Evolutionary conservation across 2,329 filamentous ascomycete genomes (phyloP).

Genomic region (Xylariales sp.): DNA sequence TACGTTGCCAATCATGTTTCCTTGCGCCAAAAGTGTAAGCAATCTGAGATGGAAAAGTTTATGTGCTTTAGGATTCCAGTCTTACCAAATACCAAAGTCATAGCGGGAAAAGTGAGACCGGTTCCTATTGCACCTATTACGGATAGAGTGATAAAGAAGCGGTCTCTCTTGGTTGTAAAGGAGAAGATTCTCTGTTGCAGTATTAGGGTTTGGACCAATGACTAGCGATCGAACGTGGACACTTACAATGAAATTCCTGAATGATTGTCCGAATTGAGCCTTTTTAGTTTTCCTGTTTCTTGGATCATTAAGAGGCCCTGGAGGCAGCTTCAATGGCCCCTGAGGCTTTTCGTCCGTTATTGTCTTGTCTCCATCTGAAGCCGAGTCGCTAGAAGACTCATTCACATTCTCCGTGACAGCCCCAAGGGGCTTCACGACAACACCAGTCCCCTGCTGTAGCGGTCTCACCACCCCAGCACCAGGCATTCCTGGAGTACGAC

Average conservation of each 20-base stretch:
- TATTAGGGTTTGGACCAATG: too few species aligned
- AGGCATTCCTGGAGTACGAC: too few species aligned
- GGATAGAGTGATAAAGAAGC: slow-evolving; percentile 16
- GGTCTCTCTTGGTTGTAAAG: slow-evolving; percentile 22
- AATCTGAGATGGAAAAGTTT: not conserved
- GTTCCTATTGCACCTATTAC: slow-evolving; percentile 20
- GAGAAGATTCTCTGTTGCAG: slow-evolving; percentile 20
- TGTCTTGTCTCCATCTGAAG: not conserved
- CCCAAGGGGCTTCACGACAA: too few species aligned
- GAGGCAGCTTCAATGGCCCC: slow-evolving; percentile 1
- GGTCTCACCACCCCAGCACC: too few species aligned
- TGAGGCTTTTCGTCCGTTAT: not conserved
- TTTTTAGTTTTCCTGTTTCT: slow-evolving; percentile 8
- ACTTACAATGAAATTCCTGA: slow-evolving; percentile 19
- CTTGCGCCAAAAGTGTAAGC: slow-evolving; percentile 18
- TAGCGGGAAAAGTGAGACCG: slow-evolving; percentile 28
- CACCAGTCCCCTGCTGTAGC: too few species aligned
- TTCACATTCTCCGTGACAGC: too few species aligned
- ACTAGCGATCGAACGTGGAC: not conserved
- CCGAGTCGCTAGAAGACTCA: not conserved
- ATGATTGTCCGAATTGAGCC: slow-evolving; percentile 13
- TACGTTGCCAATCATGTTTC: slow-evolving; percentile 43
- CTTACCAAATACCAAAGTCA: slow-evolving; percentile 55
- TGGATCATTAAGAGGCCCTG: slow-evolving; percentile 9
- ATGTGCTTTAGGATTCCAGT: not conserved